Percentiles rank a stretch among this genome's conserved stretches.
phyloP scores from a whole-genome alignment of 352 stramenopile species.

The Halophytophthora batemanensis region DNA sequence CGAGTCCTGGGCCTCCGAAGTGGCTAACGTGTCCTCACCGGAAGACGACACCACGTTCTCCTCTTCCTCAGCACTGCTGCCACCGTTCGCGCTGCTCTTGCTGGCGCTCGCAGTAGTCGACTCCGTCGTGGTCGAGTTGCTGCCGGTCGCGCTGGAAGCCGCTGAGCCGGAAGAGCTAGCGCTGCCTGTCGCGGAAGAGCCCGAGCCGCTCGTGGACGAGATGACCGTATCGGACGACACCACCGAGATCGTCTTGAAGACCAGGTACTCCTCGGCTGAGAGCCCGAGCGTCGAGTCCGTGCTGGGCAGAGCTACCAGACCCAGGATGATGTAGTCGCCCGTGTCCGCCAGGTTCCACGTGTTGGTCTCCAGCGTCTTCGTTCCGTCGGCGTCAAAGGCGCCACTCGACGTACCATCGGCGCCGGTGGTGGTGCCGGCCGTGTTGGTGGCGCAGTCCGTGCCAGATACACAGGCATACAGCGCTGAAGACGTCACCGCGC shows the following conservation, averaged over 20 bases:
- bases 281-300: conserved; percentile 43
- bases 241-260: conserved; percentile 66
- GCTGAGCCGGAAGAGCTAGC: conserved; percentile 11
- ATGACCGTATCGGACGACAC: conserved; percentile 43
- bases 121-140: conserved; percentile 3
- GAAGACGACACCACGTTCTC: conserved; percentile 1
- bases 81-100: conserved; percentile 1
- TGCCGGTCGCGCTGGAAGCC: conserved; percentile 6
- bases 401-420: conserved; percentile 30
- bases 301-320: conserved; percentile 54
- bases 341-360: conserved; percentile 46
- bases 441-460: conserved; percentile 59
- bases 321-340: conserved; percentile 65
- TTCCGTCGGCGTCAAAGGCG: conserved; percentile 37
- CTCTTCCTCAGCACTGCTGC: neutral
- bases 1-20: neutral
- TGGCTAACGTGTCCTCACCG: conserved; percentile 1
- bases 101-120: conserved; percentile 11
- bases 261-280: conserved; percentile 56
- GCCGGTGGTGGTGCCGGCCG: conserved; percentile 37
- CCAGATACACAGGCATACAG: conserved; percentile 59
- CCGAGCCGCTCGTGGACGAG: conserved; percentile 16
- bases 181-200: conserved; percentile 23
- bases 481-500: conserved; percentile 33
- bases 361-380: conserved; percentile 43